Evolutionary conservation across 1,284 basidiomycete genomes (phyloP).

Genomic region (Neonothopanus nambi): DNA sequence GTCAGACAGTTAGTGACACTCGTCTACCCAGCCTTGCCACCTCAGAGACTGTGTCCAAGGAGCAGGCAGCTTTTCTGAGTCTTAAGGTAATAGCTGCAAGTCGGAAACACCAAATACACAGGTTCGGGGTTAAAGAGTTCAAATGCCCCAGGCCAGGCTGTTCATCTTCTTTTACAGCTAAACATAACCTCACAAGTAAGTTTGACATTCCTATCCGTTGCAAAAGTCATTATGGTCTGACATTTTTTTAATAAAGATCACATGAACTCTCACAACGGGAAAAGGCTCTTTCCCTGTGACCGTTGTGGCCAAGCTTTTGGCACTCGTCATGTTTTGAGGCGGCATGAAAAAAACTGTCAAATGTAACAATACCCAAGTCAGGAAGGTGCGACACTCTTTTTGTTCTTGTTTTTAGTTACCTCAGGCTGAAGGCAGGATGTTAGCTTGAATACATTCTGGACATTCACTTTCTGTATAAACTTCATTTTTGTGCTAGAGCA

Average conservation of each 20-base stretch:
- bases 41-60: background rate
- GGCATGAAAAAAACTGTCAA: conserved; percentile 4
- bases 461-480: too few species aligned
- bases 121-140: background rate
- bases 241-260: conserved; percentile 1
- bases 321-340: conserved; percentile 1
- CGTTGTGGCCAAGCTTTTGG: conserved; percentile 1
- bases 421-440: too few species aligned
- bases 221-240: background rate
- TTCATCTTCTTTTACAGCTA: background rate
- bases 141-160: background rate
- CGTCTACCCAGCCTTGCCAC: too few species aligned
- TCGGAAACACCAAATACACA: background rate
- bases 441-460: too few species aligned
- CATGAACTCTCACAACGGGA: conserved; percentile 2
- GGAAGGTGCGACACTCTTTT: too few species aligned
- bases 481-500: too few species aligned
- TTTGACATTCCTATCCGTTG: background rate
- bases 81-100: background rate
- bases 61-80: background rate
- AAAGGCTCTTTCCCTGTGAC: background rate
- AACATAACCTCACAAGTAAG: conserved; percentile 1
- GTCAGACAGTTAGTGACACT: too few species aligned
- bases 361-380: too few species aligned
- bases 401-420: too few species aligned